Evolutionary conservation across 148 eudicot species (phyloP), one percentile per base, ranked within the genome.

Genomic region (Rhododendron ovatum): DNA sequence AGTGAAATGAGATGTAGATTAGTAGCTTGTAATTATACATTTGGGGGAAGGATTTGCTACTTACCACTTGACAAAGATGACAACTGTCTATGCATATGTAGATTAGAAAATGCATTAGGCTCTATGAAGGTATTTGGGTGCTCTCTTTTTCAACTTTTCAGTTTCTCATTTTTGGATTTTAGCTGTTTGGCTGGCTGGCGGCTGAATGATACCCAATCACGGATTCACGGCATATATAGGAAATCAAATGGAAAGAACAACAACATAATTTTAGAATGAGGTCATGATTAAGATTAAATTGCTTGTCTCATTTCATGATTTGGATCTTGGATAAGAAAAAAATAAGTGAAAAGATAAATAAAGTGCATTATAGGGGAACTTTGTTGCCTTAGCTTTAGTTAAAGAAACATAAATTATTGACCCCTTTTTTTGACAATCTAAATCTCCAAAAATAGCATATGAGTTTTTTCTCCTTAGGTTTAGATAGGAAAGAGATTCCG

Each of bases 21-120:
- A 73, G 61, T 33, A 4, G 20, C 22, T 30, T 71, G 77, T 11
- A 69, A 65, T 69, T 11, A 7, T 69, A 45, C 61, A 47, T 43
- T 83, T 71, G 37, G 74, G 35, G 48, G 61, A 10, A 43, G 74
- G 73, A 39, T 82, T 59, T 47, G 33, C 55, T 65, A 37, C 69
- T 74, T 65, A 37, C 69, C 51, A 20, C 61, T 84, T 67, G 53
- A 75, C 86, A 85, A 85, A 55, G 28, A 85, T 85, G 82, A 85
- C 86, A 85, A 37, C 82, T 57, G 41, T 67, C 74, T 47, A 47
- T 84, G n/a, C 69, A 41, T 57, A 71, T 4, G 37, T 30, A 71
- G 76, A 13, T 71, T 30, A 12, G 18, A 71, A 30, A 35, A 30
- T n/a, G 59, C 85, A 26, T 20, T 45, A 17, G 48, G 77, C 22